Base-by-base conservation (phyloP, 2,329 filamentous ascomycete genomes). In the Periconia digitata region DNA sequence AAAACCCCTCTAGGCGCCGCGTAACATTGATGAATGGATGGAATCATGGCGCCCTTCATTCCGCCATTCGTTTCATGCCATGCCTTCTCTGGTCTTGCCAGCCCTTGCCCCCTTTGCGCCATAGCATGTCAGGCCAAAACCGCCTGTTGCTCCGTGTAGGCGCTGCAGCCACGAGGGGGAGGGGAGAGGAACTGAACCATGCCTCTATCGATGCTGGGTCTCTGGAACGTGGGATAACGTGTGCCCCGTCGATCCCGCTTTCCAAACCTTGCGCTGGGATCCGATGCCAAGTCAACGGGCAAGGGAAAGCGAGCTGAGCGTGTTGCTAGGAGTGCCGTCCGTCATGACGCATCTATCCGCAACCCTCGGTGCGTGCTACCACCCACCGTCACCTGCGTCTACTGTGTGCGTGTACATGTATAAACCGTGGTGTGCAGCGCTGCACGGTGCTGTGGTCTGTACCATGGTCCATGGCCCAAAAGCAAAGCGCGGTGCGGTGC, bases 271-370 rank as follows among this genome's bases (percentile, higher is more conserved):
- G 17, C 23, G 29, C 43, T 43, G 46, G 51, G 51, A 56, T 47
- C 47, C 51, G 46, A 41, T 43, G 46, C 43, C 23, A 54, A 46
- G 46, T 49, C 47, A 51, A 50, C 49, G 47, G 50, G 27, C 27
- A 32, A 32, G 27, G 27, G 10, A 32, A 32, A 32, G 27, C 51
- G 45, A 57, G 46, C 46, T 39, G 54, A 44, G 50, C n/a, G n/a
- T n/a, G n/a, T n/a, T n/a, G n/a, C n/a, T n/a, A n/a, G 49, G 43
- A 47, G 42, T 32, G 53, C 54, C 53, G 58, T 60, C 61, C 56
- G 58, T 59, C 44, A 55, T 56, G 49, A 52, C 56, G 57, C 54
- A 52, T 50, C 57, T 52, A 62, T 64, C 60, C 63, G 61, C 57
- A 51, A 51, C 54, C 40, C 53, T 66, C 64, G 62, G 63, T 48